phyloP scores from a whole-genome alignment of 495 filamentous ascomycete genomes.

The Parathielavia appendiculata region DNA sequence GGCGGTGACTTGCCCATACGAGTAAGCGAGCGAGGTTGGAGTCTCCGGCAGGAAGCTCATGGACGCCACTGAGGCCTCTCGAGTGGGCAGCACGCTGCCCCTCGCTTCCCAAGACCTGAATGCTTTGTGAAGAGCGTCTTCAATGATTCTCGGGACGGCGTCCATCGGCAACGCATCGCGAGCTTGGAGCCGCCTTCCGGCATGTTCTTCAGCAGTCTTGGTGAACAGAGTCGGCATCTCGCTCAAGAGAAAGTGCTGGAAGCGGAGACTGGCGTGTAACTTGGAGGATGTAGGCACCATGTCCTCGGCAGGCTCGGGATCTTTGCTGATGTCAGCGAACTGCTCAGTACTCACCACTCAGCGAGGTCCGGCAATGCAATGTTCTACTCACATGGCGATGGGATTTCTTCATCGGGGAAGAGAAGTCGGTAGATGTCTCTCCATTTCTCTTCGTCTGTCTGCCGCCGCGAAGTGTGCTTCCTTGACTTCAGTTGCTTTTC shows the following conservation, averaged over 20 bases:
- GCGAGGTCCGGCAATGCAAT: not conserved
- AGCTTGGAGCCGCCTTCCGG: constrained; percentile 14
- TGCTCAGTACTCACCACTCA: constrained; percentile 7
- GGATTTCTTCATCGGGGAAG: constrained; percentile 28
- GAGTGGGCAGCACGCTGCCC: constrained; percentile 5
- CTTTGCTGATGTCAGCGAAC: constrained; percentile 24
- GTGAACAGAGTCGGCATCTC: constrained; percentile 25
- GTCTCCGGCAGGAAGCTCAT: constrained; percentile 13
- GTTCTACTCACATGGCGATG: constrained; percentile 30
- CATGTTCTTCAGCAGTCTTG: constrained; percentile 22
- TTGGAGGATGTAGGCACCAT: constrained; percentile 19
- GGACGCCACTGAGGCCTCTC: constrained; percentile 10
- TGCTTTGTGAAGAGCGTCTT: constrained; percentile 24
- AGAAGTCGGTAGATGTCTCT: constrained; percentile 29
- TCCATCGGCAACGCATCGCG: constrained; percentile 23
- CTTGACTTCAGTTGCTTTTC: constrained; percentile 29
- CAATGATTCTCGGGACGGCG: constrained; percentile 22
- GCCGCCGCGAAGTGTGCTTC: constrained; percentile 21
- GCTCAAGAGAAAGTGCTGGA: constrained; percentile 28
- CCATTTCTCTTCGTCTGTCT: constrained; percentile 31
- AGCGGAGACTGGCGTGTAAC: constrained; percentile 16
- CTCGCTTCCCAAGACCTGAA: constrained; percentile 24
- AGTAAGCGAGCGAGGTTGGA: not conserved
- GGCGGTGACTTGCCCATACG: not conserved
- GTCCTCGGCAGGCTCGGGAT: constrained; percentile 28